Conservation (phyloP, 148 eudicot genomes). For the Chenopodium album region DNA sequence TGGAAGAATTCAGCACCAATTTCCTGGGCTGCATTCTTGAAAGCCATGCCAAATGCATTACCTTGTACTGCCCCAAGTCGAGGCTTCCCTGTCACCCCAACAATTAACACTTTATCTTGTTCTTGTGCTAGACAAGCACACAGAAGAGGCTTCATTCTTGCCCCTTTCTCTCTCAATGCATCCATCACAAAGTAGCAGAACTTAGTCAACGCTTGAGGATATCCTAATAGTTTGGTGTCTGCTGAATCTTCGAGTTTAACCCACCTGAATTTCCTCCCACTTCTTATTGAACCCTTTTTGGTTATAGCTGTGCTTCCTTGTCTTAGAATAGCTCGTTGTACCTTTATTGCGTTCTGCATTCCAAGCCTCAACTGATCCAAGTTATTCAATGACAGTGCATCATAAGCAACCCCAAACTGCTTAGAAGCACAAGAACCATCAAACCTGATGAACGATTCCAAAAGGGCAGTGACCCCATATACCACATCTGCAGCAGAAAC, state of each 20-base stretch:
- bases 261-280: conserved; percentile 95
- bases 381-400: conserved; percentile 81
- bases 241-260: conserved; percentile 91
- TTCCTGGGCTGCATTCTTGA: conserved; percentile 85
- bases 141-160: conserved; percentile 79
- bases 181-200: conserved; percentile 94
- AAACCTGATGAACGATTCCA: conserved; percentile 71
- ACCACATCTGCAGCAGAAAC: conserved; percentile 99
- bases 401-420: conserved; percentile 87
- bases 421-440: conserved; percentile 85
- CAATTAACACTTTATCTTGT: conserved; percentile 71
- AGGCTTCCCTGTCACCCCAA: conserved; percentile 90
- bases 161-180: conserved; percentile 88
- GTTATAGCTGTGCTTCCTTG: conserved; percentile 96
- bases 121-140: conserved; percentile 88
- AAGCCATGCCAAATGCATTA: conserved; percentile 93
- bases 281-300: conserved; percentile 80
- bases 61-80: conserved; percentile 88
- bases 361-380: conserved; percentile 78
- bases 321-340: conserved; percentile 89
- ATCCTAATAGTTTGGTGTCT: conserved; percentile 76
- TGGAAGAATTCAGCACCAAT: conserved; percentile 79
- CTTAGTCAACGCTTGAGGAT: conserved; percentile 94
- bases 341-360: conserved; percentile 86
- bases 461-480: conserved; percentile 87